These are phyloP conservation scores for Ramaria sp. DNA, from an alignment of 768 basidiomycete species.

Conservation along the genomic window DNA sequence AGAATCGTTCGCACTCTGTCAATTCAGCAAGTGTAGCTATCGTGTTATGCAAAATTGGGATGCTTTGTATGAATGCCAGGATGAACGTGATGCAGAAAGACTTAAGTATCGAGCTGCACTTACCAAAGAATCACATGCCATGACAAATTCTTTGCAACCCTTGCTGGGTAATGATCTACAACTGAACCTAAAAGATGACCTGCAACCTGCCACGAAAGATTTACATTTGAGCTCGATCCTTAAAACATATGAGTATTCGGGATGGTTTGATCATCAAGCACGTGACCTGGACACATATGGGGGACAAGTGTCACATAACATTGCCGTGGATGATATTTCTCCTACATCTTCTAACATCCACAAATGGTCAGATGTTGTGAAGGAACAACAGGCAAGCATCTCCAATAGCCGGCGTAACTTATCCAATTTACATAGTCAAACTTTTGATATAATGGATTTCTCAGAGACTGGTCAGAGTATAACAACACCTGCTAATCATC, in stretches of 20 bases:
- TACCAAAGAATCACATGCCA: not conserved
- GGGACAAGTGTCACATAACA: too few relatives aligned
- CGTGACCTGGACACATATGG: not conserved
- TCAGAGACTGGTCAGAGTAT: too few relatives aligned
- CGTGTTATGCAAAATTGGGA: conserved; percentile 9
- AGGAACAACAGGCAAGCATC: too few relatives aligned
- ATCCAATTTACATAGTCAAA: too few relatives aligned
- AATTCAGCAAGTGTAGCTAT: not conserved
- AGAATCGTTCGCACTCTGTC: not conserved
- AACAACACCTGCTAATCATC: too few relatives aligned
- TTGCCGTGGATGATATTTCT: too few relatives aligned
- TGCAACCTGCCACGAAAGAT: not conserved
- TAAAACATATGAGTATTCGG: not conserved
- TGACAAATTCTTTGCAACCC: not conserved
- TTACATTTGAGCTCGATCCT: not conserved
- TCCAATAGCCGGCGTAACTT: too few relatives aligned
- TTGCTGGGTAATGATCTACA: not conserved
- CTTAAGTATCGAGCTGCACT: conserved; percentile 4
- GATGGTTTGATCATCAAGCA: not conserved
- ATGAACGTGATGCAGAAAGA: conserved; percentile 12
- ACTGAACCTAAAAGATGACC: not conserved
- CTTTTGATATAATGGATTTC: too few relatives aligned
- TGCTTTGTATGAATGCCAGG: conserved; percentile 11
- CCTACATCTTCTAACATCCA: too few relatives aligned
- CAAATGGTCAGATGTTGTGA: too few relatives aligned